Base-by-base conservation (phyloP, 768 basidiomycete genomes). In the Macrolepiota albuminosa region DNA sequence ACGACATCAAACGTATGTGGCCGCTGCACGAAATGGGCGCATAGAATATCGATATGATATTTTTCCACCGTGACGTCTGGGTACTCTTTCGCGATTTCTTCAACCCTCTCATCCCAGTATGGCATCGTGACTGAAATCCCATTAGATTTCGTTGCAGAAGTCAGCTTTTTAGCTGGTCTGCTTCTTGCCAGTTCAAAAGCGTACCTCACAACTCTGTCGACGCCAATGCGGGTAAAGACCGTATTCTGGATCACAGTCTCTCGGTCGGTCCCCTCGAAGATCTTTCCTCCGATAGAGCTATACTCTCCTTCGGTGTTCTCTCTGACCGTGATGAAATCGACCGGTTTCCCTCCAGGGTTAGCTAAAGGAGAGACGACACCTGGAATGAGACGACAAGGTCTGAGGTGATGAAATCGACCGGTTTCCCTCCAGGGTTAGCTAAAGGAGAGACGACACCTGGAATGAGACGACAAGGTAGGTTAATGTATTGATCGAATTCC, bases 261-360 rank as follows among this genome's bases (percentile, higher is more conserved):
- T 37, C 76, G 68, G 14, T 73, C 72, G 24, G 76, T 78, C 43
- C 73, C 75, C 60, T 72, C 69, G 58, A 76, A 76, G n/a, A 76
- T 76, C 56, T 73, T 64, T 58, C 82, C 70, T 66, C 81, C 70
- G 61, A 81, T 77, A 6, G 76, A 78, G n/a, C 79, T 78, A 66
- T 82, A 83, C 65, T 82, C 80, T 54, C 83, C 83, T 63, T 84
- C 83, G 10, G 77, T 80, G 64, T 84, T 84, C 68, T 84, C 83
- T 48, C 83, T 73, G 11, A 83, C 79, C 42, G 81, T 82, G 56
- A 79, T 71, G 71, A 81, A 83, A 66, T 84, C 80, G 51, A 83
- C 77, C 1, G 76, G 70, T 57, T 75, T 73, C 1, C 67, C 69
- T 16, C 66, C 70, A 45, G 77, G 73, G 57, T 77, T 77, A n/a